A percentile compares a stretch with the other conserved stretches of the same genome.
Conservation (phyloP, 1,284 basidiomycete genomes). For the Leccinum pachyderme region DNA sequence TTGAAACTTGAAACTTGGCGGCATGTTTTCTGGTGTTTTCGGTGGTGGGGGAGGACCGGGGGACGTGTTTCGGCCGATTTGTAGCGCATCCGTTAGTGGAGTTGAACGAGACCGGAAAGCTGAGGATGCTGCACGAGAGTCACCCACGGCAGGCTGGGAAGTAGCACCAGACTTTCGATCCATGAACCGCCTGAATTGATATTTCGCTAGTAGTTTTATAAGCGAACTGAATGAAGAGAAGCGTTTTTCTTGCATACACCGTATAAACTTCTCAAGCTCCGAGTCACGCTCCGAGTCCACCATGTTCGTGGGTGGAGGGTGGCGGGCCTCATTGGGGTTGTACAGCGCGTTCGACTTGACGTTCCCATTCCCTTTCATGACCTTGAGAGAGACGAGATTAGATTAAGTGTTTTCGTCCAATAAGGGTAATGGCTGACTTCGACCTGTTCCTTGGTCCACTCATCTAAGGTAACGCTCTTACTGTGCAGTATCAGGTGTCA, state of each 20-base stretch:
- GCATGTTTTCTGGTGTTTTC: constrained; percentile 30
- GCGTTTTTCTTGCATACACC: constrained; percentile 42
- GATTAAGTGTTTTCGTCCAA: constrained; percentile 12
- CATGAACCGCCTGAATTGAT: constrained; percentile 68
- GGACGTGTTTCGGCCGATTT: constrained; percentile 17
- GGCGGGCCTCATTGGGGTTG: constrained; percentile 72
- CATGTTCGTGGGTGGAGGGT: constrained; percentile 79
- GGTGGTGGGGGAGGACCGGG: constrained; percentile 28
- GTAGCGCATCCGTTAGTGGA: constrained; percentile 4
- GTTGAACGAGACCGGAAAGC: constrained; percentile 10
- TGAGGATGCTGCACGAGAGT: constrained; percentile 42
- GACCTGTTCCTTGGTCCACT: constrained; percentile 84
- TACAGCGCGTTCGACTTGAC: constrained; percentile 69
- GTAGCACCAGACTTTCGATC: constrained; percentile 27
- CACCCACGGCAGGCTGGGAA: constrained; percentile 42
- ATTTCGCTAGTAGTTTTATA: constrained; percentile 53
- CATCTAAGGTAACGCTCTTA: constrained; percentile 81
- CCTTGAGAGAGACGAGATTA: constrained; percentile 33
- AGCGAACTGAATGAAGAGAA: background rate
- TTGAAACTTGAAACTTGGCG: constrained; percentile 17
- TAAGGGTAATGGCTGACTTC: constrained; percentile 49
- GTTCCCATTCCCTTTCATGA: constrained; percentile 77
- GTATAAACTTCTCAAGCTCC: constrained; percentile 82
- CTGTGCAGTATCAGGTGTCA: constrained; percentile 38
- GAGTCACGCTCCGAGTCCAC: constrained; percentile 78